Percentiles rank a stretch among this genome's conserved stretches.
These are phyloP conservation scores for Rosa rugosa DNA, from an alignment of 306 rosid species.

Conservation along the genomic window DNA sequence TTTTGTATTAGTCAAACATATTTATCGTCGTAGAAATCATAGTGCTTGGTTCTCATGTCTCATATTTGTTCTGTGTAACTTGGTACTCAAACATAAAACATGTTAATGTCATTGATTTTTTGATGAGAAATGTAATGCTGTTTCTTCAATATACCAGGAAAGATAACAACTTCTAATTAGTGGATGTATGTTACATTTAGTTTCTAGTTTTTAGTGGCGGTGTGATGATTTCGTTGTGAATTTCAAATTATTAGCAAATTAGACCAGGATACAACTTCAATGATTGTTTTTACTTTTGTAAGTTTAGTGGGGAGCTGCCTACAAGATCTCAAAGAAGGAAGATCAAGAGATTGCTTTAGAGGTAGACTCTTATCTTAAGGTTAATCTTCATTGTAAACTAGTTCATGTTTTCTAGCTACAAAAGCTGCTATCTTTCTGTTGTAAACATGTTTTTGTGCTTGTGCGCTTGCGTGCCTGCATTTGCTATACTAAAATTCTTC, in stretches of 20 bases:
- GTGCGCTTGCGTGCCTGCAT: background rate
- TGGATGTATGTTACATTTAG: background rate
- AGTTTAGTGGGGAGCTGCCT: constrained; percentile 90
- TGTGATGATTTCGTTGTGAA: constrained; percentile 5
- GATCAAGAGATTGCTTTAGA: constrained; percentile 71
- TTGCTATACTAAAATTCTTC: background rate
- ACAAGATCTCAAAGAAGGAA: constrained; percentile 72
- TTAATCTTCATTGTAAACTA: background rate
- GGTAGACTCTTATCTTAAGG: constrained; percentile 37
- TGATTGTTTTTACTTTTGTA: constrained; percentile 34
- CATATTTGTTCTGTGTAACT: background rate
- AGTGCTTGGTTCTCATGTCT: background rate
- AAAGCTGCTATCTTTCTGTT: constrained; percentile 10
- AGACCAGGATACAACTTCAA: constrained; percentile 17
- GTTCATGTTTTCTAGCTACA: background rate
- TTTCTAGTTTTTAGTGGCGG: background rate
- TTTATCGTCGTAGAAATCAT: background rate
- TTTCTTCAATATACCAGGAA: background rate
- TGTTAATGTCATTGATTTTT: background rate
- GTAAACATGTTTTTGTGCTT: background rate
- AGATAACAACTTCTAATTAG: background rate
- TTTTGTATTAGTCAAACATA: background rate
- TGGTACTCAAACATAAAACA: background rate
- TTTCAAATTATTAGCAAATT: constrained; percentile 22
- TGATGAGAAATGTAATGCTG: background rate